Percentiles rank a stretch among this genome's conserved stretches.
These are phyloP conservation scores for Sideroxylon spinosum DNA, from an alignment of 179 eudicot genomes.

Conservation along the genomic window DNA sequence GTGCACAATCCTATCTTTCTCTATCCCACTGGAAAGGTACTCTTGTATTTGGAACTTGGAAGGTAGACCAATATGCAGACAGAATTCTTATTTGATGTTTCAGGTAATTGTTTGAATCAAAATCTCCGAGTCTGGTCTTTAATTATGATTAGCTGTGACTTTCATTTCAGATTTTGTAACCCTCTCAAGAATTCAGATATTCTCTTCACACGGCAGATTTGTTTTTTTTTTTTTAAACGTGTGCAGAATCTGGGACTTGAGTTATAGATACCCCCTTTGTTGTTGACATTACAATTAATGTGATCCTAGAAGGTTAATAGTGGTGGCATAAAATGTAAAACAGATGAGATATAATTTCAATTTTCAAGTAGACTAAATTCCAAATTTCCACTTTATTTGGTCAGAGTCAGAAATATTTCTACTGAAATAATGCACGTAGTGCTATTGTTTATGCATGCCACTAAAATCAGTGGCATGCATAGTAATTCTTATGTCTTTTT, in stretches of 20 bases:
- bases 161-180: neutral
- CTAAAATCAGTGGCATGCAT: neutral
- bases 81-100: neutral
- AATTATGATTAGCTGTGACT: neutral
- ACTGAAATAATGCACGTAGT: neutral
- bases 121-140: neutral
- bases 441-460: neutral
- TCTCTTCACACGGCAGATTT: neutral
- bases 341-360: neutral
- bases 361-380: neutral
- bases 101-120: neutral
- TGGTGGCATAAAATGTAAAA: neutral
- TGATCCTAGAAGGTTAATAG: neutral
- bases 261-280: neutral
- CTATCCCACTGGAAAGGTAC: neutral
- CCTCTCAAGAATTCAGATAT: neutral
- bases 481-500: too few species aligned
- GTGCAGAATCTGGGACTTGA: neutral
- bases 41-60: neutral
- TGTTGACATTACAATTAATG: neutral
- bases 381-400: neutral
- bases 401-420: neutral
- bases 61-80: neutral
- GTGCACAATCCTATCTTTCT: neutral
- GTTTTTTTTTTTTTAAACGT: neutral